Conservation (phyloP, 306 rosid species). For the Cicer bijugum region DNA sequence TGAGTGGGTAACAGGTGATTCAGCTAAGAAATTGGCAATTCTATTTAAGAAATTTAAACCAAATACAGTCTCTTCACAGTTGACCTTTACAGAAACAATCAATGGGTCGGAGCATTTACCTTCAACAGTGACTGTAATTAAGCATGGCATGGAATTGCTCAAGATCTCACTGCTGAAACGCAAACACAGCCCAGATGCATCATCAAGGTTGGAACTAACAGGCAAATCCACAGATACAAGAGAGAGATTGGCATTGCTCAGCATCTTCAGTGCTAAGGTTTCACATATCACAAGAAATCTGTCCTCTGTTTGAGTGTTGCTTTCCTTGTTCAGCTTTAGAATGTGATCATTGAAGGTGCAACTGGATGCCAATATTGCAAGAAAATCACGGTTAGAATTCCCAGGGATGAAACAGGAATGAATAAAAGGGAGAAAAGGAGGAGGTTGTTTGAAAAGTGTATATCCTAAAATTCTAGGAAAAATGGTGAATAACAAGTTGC, state of each 20-base stretch:
- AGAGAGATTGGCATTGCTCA: slow-evolving; percentile 75
- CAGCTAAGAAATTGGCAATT: slow-evolving; percentile 73
- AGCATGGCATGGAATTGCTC: slow-evolving; percentile 79
- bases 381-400: slow-evolving; percentile 45
- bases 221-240: slow-evolving; percentile 92
- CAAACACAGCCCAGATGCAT: slow-evolving; percentile 89
- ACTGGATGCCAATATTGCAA: slow-evolving; percentile 58
- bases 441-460: slow-evolving; percentile 10
- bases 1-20: slow-evolving; percentile 51
- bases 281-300: slow-evolving; percentile 77
- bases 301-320: slow-evolving; percentile 60
- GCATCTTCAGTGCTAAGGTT: slow-evolving; percentile 77
- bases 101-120: slow-evolving; percentile 92
- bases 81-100: slow-evolving; percentile 68
- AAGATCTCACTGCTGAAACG: slow-evolving; percentile 82
- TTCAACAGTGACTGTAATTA: slow-evolving; percentile 69
- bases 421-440: slow-evolving; percentile 9
- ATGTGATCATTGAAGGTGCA: slow-evolving; percentile 81
- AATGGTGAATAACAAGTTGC: slow-evolving; percentile 4
- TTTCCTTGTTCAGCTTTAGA: slow-evolving; percentile 62
- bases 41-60: slow-evolving; percentile 91
- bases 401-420: slow-evolving; percentile 14
- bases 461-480: slow-evolving; percentile 31
- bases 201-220: slow-evolving; percentile 68
- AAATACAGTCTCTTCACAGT: slow-evolving; percentile 95